Evolutionary conservation across 1,284 basidiomycete species (phyloP).

Genomic region (Ceratobasidium papillatum): DNA sequence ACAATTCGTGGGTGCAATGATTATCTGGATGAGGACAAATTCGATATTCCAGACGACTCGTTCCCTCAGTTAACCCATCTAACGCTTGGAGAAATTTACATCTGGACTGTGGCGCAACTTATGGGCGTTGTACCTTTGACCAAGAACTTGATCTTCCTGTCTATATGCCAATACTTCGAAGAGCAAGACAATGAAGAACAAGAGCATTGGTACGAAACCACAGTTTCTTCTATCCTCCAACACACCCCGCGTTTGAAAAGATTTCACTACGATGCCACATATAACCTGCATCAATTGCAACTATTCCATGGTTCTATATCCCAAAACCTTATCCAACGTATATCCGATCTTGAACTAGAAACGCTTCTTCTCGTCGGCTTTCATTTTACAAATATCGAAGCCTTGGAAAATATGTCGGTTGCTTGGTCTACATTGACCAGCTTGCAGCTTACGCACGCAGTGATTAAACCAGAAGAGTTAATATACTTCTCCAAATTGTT

Average conservation of each 20-base stretch:
- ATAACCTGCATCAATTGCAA: not conserved
- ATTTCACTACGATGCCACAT: not conserved
- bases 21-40: not conserved
- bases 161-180: not conserved
- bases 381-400: not conserved
- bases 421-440: not conserved
- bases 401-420: not conserved
- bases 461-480: not conserved
- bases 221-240: not conserved
- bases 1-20: not conserved
- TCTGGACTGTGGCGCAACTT: not conserved
- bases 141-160: not conserved
- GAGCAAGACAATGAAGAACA: not conserved
- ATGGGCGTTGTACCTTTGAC: not conserved
- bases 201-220: not conserved
- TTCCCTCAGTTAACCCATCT: not conserved
- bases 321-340: not conserved
- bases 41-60: not conserved
- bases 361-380: not conserved
- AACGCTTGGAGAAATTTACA: not conserved
- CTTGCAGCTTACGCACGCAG: not conserved
- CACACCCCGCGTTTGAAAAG: not conserved
- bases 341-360: not conserved
- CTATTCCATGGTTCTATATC: not conserved
- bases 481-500: not conserved